Base-by-base conservation (phyloP, 2,329 filamentous ascomycete genomes). In the Sporothrix schenckii region DNA sequence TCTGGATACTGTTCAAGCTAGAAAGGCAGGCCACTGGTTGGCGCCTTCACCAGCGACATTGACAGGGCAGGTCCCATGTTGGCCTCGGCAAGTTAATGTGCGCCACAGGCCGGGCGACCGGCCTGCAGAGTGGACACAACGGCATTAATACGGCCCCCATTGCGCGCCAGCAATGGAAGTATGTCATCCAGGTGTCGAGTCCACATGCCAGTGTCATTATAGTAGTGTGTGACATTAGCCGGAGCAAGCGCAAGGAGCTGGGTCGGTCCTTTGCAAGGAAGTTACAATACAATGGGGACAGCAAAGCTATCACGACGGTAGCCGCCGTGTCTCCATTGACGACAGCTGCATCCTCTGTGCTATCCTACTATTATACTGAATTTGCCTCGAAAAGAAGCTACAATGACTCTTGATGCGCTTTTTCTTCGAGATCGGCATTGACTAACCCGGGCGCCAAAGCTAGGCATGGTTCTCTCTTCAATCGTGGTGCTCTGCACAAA, bases 361-460 rank as follows among this genome's bases (percentile, higher is more conserved):
- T 9, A 21, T 13, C 10, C 27, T 13, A 13, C 11, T 39, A 63
- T 63, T 27, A 16, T 44, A 13, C n/a, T 61, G 34, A 34, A 34
- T 9, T 34, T 7, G 34, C 47, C 58, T 5, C 58, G 10, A 61
- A 61, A 63, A 63, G 13, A 50, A 63, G 58, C 58, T 63, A 21
- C n/a, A 24, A 30, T 30, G 52, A 3, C 21, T 16, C 11, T 47
- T 10, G 39, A 27, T 27, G 58, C 58, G 39, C 39, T 27, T 63
- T 47, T 27, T 34, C 41, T 21, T 14, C 24, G 41, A 27, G 58
- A 63, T 63, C 39, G 58, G 58, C 39, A 16, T 27, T 63, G 39
- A 27, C 47, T 21, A 39, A 47, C 58, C 27, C 50, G 61, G 44
- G 61, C 61, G 61, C 61, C 61, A 65, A 63, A 49, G 49, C 27